phyloP scores from a whole-genome alignment of 208 protist species.

The Leishmania arabica region DNA sequence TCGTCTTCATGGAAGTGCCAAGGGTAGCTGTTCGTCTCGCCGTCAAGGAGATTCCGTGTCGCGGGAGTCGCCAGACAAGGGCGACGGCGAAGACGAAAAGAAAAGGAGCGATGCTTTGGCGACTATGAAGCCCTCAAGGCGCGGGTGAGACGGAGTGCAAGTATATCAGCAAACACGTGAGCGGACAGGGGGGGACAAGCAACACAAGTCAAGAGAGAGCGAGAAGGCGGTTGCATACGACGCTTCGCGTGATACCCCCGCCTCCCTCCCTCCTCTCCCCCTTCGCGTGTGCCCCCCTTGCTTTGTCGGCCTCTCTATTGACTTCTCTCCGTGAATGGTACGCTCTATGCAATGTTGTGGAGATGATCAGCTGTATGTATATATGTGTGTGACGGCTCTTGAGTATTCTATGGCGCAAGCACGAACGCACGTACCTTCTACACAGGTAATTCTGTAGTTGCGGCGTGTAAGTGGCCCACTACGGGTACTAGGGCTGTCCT shows the following conservation, averaged over 20 bases:
- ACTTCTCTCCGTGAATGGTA: background rate
- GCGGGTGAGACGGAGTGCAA: background rate
- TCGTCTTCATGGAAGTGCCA: constrained; percentile 22
- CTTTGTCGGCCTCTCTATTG: background rate
- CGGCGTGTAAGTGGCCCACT: background rate
- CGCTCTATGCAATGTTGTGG: background rate
- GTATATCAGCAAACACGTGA: background rate
- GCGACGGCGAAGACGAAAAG: background rate
- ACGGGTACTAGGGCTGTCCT: background rate
- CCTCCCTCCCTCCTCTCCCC: background rate
- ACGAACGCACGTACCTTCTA: background rate
- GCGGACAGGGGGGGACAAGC: background rate
- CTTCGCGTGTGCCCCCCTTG: background rate
- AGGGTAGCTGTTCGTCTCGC: background rate
- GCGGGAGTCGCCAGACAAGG: background rate
- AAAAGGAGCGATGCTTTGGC: background rate
- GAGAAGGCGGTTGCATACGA: background rate
- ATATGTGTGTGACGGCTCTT: background rate
- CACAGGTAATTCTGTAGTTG: background rate
- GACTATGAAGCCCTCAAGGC: background rate
- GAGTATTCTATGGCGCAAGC: background rate
- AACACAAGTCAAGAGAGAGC: background rate
- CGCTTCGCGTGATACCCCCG: background rate
- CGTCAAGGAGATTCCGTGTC: background rate
- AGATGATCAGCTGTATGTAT: background rate